Base-by-base conservation (phyloP, 345 rosid genomes). In the Gossypium longicalyx region DNA sequence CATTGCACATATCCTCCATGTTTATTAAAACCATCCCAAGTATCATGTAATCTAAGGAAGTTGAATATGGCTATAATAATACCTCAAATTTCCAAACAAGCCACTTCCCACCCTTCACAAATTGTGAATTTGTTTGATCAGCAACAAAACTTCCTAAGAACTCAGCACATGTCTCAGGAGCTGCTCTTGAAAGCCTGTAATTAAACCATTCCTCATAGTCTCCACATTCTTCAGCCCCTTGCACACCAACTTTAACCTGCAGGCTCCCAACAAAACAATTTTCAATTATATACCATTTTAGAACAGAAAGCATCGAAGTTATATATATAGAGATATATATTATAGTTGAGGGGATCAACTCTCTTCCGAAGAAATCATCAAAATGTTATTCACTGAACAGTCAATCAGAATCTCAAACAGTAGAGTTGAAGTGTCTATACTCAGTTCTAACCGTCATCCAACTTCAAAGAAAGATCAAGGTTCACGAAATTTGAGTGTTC, bases 51-150 rank as follows among this genome's bases (percentile, higher is more conserved):
- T 67, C 61, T 7, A 57, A 15, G 41, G 10, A 29, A 72, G 47
- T 53, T 43, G 57, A 58, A 20, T 20, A 76, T 3, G 9, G 67
- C 44, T 76, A 34, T 34, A 34, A 34, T 34, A 34, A 29, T 79
- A 93, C 97, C 97, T 95, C 99, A 79, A 91, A 95, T 85, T 87
- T 95, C 99, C 99, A 95, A 54, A 95, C 98, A 41, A 95, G 99
- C 98, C 99, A 95, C 79, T 91, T 95, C 38, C 88, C 99, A 71
- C 96, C 97, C 82, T 87, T 89, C 0, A 87, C 85, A 76, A 84
- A 94, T 64, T 78, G 84, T 4, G 89, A 78, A 72, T 78, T 88
- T 58, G 93, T 90, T 81, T 75, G 75, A 78, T 94, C 97, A 79
- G 95, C 89, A 72, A 91, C 86, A 78, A 94, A 89, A 85, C 90